Base-by-base conservation (phyloP, 257 asterid genomes). In the Solanum dulcamara region DNA sequence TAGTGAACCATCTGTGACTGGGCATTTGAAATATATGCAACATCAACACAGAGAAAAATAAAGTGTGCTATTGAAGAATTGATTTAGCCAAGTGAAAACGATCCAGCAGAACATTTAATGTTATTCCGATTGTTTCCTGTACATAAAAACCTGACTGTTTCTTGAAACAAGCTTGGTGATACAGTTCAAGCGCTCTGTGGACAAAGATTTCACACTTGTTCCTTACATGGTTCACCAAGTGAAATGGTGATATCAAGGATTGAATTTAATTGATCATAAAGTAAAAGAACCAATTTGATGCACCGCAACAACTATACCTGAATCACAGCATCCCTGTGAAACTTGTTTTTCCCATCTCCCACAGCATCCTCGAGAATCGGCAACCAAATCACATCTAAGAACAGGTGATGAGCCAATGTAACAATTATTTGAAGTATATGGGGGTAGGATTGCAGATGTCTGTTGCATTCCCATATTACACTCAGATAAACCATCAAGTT, bases 401-500 rank as follows among this genome's bases (percentile, higher is more conserved):
- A 10, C 83, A 59, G 80, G 53, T 48, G 86, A 83, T 20, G 40
- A 80, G 68, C 32, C 38, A 32, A 50, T 26, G 7, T 33, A 33
- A 57, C 18, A 22, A 18, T 40, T 74, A 70, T 85, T 74, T 37
- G 83, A 48, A 84, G 74, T 40, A 40, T 35, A 46, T 79, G 48
- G 74, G 74, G 81, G 71, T 67, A 87, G 68, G 68, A 37, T 53
- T 14, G 82, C 64, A 28, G 82, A 42, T 85, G 80, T 71, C 81
- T 64, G 79, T 87, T 85, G 85, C 55, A 53, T 28, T 53, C 86
- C 89, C 50, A 40, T 67, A 30, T 51, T 46, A 80, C 68, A 57
- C 66, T 87, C 86, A 72, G 84, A 67, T 83, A 20, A 91, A 51
- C 68, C 92, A 80, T 86, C 46, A 66, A 90, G 84, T 86, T 86